Conservation (phyloP, 495 filamentous ascomycete genomes). For the Penicillium canariense region DNA sequence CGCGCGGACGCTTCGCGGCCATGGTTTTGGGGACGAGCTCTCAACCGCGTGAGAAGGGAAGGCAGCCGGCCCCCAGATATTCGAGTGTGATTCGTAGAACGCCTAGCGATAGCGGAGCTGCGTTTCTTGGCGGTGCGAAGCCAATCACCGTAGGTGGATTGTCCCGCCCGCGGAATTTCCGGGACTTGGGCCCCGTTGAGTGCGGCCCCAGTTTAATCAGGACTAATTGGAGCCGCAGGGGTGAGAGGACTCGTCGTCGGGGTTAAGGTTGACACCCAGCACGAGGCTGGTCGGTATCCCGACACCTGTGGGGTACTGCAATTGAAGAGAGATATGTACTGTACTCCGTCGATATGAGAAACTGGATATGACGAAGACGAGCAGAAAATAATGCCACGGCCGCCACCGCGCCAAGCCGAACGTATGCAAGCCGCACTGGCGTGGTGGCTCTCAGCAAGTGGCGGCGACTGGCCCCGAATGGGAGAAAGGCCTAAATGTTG, state of each 20-base stretch:
- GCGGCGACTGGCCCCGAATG: not conserved
- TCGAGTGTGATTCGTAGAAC: slow-evolving; percentile 12
- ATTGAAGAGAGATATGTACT: not conserved
- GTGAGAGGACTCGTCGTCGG: not conserved
- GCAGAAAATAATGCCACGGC: too few relatives aligned
- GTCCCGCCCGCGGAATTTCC: too few relatives aligned
- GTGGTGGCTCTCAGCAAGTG: too few relatives aligned
- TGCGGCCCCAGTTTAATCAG: not conserved
- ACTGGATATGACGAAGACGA: too few relatives aligned
- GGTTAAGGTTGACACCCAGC: not conserved
- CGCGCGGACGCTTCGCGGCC: slow-evolving; percentile 78
- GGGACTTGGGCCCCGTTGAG: too few relatives aligned
- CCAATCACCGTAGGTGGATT: slow-evolving; percentile 10
- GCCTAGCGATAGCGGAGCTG: slow-evolving; percentile 4
- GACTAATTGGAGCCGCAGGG: slow-evolving; percentile 1
- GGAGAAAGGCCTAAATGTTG: not conserved
- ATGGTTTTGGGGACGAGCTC: slow-evolving; percentile 40
- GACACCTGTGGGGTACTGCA: too few relatives aligned
- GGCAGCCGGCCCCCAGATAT: not conserved
- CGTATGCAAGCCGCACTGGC: too few relatives aligned
- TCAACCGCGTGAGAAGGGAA: slow-evolving; percentile 2
- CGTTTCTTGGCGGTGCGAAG: slow-evolving; percentile 2
- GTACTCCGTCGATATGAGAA: too few relatives aligned
- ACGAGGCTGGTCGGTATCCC: not conserved
- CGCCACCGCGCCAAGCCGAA: too few relatives aligned